Conservation (phyloP, 768 basidiomycete genomes). For the Cubamyces lactineus region DNA sequence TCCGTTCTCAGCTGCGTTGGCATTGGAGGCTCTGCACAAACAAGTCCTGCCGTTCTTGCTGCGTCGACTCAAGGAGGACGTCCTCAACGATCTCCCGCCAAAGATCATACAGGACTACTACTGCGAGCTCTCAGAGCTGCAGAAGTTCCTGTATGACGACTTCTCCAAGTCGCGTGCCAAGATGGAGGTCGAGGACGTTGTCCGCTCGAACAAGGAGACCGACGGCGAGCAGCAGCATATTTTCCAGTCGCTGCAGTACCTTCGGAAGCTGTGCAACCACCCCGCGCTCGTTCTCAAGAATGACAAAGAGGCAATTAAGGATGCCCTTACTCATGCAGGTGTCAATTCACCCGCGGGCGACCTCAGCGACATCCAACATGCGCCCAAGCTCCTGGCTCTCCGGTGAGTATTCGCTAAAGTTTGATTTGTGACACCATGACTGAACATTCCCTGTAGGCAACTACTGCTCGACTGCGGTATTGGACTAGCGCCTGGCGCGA, state of each 20-base stretch:
- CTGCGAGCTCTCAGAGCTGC: conserved; percentile 93
- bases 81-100: conserved; percentile 91
- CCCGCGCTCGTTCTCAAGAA: conserved; percentile 88
- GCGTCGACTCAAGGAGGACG: conserved; percentile 96
- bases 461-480: conserved; percentile 94
- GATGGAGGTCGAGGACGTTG: conserved; percentile 62
- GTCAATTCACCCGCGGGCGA: conserved; percentile 42
- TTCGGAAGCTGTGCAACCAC: conserved; percentile 97
- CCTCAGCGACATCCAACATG: conserved; percentile 83
- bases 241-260: conserved; percentile 96
- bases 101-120: conserved; percentile 99
- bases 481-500: conserved; percentile 51
- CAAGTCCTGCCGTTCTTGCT: conserved; percentile 98
- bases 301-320: conserved; percentile 57
- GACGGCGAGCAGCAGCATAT: conserved; percentile 74
- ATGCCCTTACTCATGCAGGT: conserved; percentile 60
- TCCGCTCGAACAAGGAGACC: conserved; percentile 49
- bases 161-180: conserved; percentile 82
- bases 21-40: conserved; percentile 95
- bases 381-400: conserved; percentile 91
- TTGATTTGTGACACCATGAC: background rate
- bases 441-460: conserved; percentile 60
- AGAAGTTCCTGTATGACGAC: conserved; percentile 93
- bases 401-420: conserved; percentile 53
- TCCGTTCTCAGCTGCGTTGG: conserved; percentile 72